These are phyloP conservation scores for Colletotrichum sp. DNA, from an alignment of 2,329 filamentous ascomycete species.

Conservation along the genomic window DNA sequence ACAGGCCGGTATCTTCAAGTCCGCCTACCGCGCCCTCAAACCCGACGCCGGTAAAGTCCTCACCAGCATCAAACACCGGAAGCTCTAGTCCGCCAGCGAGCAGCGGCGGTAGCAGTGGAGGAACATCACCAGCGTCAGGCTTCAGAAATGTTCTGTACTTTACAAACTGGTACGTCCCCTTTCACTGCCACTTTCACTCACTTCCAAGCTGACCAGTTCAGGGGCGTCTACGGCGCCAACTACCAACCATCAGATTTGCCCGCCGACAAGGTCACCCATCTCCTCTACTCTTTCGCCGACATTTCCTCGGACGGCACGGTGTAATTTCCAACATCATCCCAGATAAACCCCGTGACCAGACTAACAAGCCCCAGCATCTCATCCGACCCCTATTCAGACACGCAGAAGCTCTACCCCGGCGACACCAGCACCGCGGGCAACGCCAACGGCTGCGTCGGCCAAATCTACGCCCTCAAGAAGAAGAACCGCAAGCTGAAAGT, in stretches of 20 bases:
- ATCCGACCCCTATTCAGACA: conserved; percentile 67
- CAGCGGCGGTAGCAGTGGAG: neutral
- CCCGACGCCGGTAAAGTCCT: neutral
- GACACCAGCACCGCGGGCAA: conserved; percentile 70
- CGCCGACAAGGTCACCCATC: conserved; percentile 72
- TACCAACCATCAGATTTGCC: conserved; percentile 73
- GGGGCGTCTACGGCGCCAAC: conserved; percentile 47
- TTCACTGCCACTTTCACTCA: neutral
- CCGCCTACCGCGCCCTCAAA: neutral
- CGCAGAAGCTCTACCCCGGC: conserved; percentile 68
- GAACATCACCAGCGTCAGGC: neutral
- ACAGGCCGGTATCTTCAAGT: neutral
- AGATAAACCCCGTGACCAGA: neutral
- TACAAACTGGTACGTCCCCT: conserved; percentile 53
- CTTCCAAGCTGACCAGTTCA: conserved; percentile 21
- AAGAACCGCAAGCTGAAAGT: conserved; percentile 78
- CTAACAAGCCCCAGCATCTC: conserved; percentile 44
- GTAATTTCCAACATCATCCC: conserved; percentile 33
- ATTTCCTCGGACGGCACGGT: conserved; percentile 52
- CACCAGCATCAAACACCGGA: neutral
- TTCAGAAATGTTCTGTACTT: conserved; percentile 55
- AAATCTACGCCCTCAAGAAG: conserved; percentile 79
- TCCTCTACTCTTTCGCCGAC: conserved; percentile 66
- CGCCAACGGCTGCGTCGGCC: conserved; percentile 79
- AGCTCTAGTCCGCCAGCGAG: neutral